phyloP scores from a whole-genome alignment of 176 grass and related monocot species.

The Oryza meridionalis region DNA sequence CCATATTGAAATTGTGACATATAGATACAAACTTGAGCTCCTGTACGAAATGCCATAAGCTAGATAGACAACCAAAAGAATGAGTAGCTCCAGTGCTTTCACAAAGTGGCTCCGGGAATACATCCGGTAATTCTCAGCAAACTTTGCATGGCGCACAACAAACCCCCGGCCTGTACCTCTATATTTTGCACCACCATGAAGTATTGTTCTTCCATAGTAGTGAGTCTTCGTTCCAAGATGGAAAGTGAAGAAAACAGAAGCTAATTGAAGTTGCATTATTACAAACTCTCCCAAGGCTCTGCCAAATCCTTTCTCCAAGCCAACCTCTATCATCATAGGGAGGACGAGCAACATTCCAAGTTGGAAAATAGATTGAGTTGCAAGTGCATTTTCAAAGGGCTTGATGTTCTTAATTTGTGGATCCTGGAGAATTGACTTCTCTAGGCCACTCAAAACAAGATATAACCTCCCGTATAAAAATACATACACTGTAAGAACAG shows the following conservation, averaged over 20 bases:
- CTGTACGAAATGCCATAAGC: slow-evolving; percentile 56
- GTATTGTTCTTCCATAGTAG: slow-evolving; percentile 70
- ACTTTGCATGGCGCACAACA: slow-evolving; percentile 73
- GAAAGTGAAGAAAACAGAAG: slow-evolving; percentile 74
- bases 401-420: slow-evolving; percentile 60
- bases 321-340: slow-evolving; percentile 76
- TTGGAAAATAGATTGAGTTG: slow-evolving; percentile 73
- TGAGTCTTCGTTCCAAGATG: slow-evolving; percentile 77
- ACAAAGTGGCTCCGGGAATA: slow-evolving; percentile 80
- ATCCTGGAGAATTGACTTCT: slow-evolving; percentile 64
- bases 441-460: slow-evolving; percentile 73
- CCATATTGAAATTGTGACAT: slow-evolving; percentile 69
- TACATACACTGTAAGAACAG: slow-evolving; percentile 65
- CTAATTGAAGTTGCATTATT: slow-evolving; percentile 80
- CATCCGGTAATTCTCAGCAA: slow-evolving; percentile 79
- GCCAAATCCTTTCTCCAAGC: slow-evolving; percentile 72
- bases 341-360: slow-evolving; percentile 62
- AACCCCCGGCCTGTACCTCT: slow-evolving; percentile 73
- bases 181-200: slow-evolving; percentile 80
- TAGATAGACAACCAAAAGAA: slow-evolving; percentile 70
- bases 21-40: slow-evolving; percentile 59
- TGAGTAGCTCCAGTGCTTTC: slow-evolving; percentile 68
- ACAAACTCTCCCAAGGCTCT: slow-evolving; percentile 70
- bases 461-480: slow-evolving; percentile 78
- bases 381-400: slow-evolving; percentile 64